Conservation (phyloP, 1,284 basidiomycete genomes). For the Veloporphyrellus conicus region DNA sequence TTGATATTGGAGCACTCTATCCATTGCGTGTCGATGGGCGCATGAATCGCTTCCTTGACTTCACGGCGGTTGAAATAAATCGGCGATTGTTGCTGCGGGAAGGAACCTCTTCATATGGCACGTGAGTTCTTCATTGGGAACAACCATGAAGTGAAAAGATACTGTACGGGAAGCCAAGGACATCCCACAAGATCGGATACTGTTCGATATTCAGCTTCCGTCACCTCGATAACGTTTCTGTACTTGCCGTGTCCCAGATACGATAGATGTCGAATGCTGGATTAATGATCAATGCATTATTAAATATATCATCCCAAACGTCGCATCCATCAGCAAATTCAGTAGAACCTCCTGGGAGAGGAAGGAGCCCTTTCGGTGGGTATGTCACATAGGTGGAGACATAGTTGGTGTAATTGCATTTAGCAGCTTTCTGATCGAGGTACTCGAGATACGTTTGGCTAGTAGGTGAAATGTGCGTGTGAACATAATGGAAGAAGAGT, state of each 20-base stretch:
- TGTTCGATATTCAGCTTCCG: conserved; percentile 15
- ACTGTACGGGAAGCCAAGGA: conserved; percentile 69
- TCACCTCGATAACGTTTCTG: accelerated
- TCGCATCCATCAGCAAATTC: conserved; percentile 52
- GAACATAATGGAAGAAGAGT: no score
- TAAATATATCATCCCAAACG: conserved; percentile 60
- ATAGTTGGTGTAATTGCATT: conserved; percentile 64
- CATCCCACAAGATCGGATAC: conserved; percentile 65
- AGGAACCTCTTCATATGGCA: conserved; percentile 51
- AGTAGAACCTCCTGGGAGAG: conserved; percentile 52
- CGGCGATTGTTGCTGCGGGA: conserved; percentile 46
- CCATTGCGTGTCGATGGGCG: conserved; percentile 60
- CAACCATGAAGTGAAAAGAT: background rate
- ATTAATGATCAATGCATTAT: conserved; percentile 57
- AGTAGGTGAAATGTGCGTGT: background rate
- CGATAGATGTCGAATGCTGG: conserved; percentile 75
- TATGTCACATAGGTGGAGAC: conserved; percentile 59
- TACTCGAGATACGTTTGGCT: conserved; percentile 61
- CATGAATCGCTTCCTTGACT: conserved; percentile 72
- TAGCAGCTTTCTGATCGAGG: conserved; percentile 48
- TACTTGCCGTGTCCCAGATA: conserved; percentile 60
- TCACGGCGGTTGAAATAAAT: conserved; percentile 67
- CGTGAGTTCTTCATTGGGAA: background rate
- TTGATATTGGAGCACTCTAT: conserved; percentile 55
- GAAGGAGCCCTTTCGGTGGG: conserved; percentile 56